A percentile compares a stretch with the other conserved stretches of the same genome.
Conservation (phyloP, 1,284 basidiomycete genomes). For the Fomitiporia mediterranea region DNA sequence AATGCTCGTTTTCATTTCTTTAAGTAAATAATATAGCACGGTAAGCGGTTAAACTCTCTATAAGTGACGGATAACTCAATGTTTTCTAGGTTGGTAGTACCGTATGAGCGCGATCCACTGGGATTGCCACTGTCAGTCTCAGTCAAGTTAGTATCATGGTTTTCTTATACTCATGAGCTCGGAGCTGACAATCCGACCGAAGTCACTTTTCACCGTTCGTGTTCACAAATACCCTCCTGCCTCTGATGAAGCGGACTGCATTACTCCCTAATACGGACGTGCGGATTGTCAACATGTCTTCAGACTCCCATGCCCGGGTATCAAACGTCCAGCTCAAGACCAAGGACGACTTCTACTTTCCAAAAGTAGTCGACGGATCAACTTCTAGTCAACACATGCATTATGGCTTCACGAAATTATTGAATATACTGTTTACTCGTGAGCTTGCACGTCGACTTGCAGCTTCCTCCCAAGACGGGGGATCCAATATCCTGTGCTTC, state of each 20-base stretch:
- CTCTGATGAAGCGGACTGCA: background rate
- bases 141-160: background rate
- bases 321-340: constrained; percentile 2
- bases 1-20: background rate
- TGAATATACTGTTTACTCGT: constrained; percentile 18
- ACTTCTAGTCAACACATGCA: too few relatives aligned
- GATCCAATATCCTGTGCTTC: constrained; percentile 15
- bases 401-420: background rate
- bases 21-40: background rate
- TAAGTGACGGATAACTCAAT: background rate
- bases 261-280: background rate
- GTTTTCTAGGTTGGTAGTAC: background rate
- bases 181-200: background rate
- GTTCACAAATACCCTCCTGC: constrained; percentile 2
- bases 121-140: background rate
- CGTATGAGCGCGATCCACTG: background rate
- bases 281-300: constrained; percentile 1
- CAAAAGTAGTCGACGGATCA: background rate
- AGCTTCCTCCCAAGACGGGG: background rate
- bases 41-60: background rate
- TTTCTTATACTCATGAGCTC: background rate
- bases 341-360: background rate
- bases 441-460: constrained; percentile 21
- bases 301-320: background rate
- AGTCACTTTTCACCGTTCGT: constrained; percentile 9